phyloP scores from a whole-genome alignment of 495 filamentous ascomycete genomes.

The Talaromyces thailandensis region DNA sequence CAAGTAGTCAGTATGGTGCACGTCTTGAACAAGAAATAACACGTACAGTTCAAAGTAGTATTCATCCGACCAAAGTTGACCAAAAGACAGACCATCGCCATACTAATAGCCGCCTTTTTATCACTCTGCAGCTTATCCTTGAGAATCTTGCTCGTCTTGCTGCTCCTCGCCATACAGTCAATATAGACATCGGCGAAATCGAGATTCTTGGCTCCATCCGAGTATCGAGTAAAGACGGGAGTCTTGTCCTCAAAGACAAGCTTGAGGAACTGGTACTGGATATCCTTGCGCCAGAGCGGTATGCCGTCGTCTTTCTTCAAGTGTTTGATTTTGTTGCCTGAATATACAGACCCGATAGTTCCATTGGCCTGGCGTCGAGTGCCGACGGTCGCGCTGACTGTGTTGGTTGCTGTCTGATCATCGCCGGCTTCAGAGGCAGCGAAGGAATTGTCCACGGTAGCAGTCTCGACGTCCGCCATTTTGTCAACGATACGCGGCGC shows the following conservation, averaged over 20 bases:
- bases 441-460: conserved; percentile 38
- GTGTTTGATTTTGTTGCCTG: conserved; percentile 90
- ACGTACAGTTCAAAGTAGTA: conserved; percentile 90
- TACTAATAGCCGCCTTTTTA: conserved; percentile 82
- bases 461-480: conserved; percentile 34
- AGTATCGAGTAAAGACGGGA: conserved; percentile 79
- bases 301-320: conserved; percentile 97
- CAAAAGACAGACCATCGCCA: conserved; percentile 98
- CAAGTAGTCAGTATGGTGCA: conserved; percentile 18
- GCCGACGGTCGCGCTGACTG: conserved; percentile 45
- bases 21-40: conserved; percentile 1
- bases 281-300: conserved; percentile 93
- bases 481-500: conserved; percentile 3
- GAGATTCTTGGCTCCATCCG: conserved; percentile 57
- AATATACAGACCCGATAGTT: conserved; percentile 59
- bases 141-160: conserved; percentile 97
- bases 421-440: conserved; percentile 32
- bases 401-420: conserved; percentile 38
- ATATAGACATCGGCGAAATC: conserved; percentile 96
- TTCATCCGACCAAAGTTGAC: conserved; percentile 99
- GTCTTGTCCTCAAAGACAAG: conserved; percentile 82
- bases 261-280: conserved; percentile 91
- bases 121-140: conserved; percentile 95
- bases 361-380: conserved; percentile 59
- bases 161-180: conserved; percentile 96